phyloP scores from a whole-genome alignment of 805 yeast genomes.

The Candida orba region DNA sequence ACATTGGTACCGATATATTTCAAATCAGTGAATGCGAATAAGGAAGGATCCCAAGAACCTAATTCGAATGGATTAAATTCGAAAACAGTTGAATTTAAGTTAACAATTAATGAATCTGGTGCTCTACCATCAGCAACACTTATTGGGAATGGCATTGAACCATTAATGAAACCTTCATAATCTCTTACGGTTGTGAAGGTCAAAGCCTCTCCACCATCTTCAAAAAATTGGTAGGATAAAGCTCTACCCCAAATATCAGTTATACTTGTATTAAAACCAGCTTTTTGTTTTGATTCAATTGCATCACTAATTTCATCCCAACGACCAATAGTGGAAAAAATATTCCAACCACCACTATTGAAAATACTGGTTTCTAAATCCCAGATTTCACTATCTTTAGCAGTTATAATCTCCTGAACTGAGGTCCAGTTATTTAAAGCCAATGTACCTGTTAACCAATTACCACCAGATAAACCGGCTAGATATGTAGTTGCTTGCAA shows the following conservation, averaged over 20 bases:
- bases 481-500: constrained; percentile 63
- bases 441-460: constrained; percentile 70
- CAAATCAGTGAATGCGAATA: constrained; percentile 55
- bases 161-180: constrained; percentile 51
- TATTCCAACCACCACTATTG: constrained; percentile 54
- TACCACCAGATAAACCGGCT: constrained; percentile 76
- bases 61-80: constrained; percentile 60
- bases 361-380: constrained; percentile 54
- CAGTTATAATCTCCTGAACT: constrained; percentile 47
- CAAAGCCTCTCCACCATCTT: constrained; percentile 56
- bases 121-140: constrained; percentile 56
- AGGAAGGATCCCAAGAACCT: constrained; percentile 86
- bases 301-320: constrained; percentile 50
- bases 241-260: constrained; percentile 81
- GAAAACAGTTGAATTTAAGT: constrained; percentile 60
- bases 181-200: constrained; percentile 51
- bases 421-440: constrained; percentile 67
- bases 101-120: constrained; percentile 49
- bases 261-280: constrained; percentile 58
- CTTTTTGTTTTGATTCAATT: constrained; percentile 43
- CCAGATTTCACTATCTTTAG: constrained; percentile 47
- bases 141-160: constrained; percentile 68
- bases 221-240: constrained; percentile 67
- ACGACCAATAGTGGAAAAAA: constrained; percentile 42
- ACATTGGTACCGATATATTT: constrained; percentile 66